These are phyloP conservation scores for Oenanthe javanica DNA, from an alignment of 140 eudicot species.

Conservation along the genomic window DNA sequence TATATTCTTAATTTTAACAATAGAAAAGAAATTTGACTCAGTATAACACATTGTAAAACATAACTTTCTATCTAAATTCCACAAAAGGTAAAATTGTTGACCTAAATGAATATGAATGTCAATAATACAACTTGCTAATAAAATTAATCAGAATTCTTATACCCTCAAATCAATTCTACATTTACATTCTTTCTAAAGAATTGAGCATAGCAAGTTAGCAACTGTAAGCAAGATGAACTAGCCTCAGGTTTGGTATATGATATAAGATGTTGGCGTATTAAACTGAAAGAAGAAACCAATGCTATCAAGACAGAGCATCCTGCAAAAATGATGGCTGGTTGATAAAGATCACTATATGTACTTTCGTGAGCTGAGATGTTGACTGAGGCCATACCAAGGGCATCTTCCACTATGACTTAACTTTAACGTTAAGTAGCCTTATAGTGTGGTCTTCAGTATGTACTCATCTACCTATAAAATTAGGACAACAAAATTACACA, in stretches of 20 bases:
- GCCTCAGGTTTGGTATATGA: constrained; percentile 81
- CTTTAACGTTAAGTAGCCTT: background rate
- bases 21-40: background rate
- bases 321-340: constrained; percentile 46
- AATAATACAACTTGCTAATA: background rate
- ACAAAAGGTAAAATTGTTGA: background rate
- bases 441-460: background rate
- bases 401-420: constrained; percentile 20
- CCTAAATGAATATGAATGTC: background rate
- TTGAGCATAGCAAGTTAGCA: background rate
- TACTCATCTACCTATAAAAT: background rate
- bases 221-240: constrained; percentile 14
- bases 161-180: background rate
- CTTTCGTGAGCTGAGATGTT: constrained; percentile 19
- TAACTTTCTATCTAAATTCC: background rate
- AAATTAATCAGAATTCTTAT: background rate
- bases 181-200: background rate
- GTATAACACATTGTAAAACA: background rate
- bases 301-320: constrained; percentile 59
- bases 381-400: constrained; percentile 23
- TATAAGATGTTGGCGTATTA: constrained; percentile 70
- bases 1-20: background rate
- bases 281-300: constrained; percentile 42
- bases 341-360: constrained; percentile 35
- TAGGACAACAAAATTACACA: background rate